Conservation (phyloP, 2,329 filamentous ascomycete genomes). For the Tolypocladium ophioglossoides region DNA sequence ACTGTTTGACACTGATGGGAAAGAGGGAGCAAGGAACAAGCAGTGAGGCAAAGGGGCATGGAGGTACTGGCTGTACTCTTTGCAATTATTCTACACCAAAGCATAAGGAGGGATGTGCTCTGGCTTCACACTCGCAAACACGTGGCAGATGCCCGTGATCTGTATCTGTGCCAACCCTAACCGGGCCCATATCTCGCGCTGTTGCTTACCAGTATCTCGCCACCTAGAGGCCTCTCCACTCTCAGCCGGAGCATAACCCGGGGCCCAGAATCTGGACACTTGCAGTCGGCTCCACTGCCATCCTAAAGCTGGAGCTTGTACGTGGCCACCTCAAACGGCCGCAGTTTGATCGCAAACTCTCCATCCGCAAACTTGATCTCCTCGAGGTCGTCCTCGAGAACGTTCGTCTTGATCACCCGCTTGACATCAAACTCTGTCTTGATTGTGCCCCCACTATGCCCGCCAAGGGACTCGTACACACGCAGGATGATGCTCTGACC, state of each 20-base stretch:
- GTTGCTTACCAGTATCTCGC: neutral
- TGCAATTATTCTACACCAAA: neutral
- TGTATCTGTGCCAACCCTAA: neutral
- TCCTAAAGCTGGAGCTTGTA: constrained; percentile 51
- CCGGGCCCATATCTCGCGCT: neutral
- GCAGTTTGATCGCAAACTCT: constrained; percentile 52
- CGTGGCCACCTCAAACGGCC: constrained; percentile 79
- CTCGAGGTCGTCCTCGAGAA: constrained; percentile 78
- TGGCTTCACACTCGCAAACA: neutral
- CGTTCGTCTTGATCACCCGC: constrained; percentile 71
- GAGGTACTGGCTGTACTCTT: neutral
- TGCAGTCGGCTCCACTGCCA: constrained; percentile 13
- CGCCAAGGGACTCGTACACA: constrained; percentile 82
- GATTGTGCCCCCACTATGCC: constrained; percentile 63
- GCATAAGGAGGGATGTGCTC: neutral
- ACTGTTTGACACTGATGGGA: neutral
- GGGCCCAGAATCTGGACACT: constrained; percentile 11
- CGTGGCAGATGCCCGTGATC: neutral
- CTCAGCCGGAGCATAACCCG: constrained; percentile 7
- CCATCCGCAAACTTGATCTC: constrained; percentile 41
- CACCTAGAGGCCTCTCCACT: neutral
- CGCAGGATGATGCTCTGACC: constrained; percentile 75
- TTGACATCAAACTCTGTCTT: constrained; percentile 59
- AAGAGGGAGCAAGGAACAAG: neutral
- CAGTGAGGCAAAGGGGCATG: neutral